Base-by-base conservation (phyloP, 2,329 filamentous ascomycete species). In the Dothiorella sarmentorum region DNA sequence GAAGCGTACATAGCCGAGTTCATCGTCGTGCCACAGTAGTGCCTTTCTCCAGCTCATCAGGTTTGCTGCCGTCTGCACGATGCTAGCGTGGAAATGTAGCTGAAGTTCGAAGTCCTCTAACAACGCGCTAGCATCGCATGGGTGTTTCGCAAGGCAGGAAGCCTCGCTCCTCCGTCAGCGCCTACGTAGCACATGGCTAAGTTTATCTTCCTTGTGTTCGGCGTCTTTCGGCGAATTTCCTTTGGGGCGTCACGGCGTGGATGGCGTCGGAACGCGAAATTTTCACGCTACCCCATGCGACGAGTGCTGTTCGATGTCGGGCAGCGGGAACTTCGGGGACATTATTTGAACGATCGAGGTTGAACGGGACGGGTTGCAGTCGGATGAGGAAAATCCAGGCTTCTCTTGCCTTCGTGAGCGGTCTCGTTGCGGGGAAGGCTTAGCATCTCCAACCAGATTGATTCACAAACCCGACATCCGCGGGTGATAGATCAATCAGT, bases 201-300 rank as follows among this genome's bases (percentile, higher is more conserved):
- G n/a, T n/a, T n/a, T n/a, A n/a, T n/a, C n/a, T n/a, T n/a, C n/a
- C n/a, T n/a, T n/a, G n/a, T n/a, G n/a, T 26, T 53, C 49, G 49
- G 49, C 49, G 49, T 22, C 49, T 53, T 53, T 53, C 49, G 49
- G 49, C 33, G 49, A 33, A 9, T 53, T 53, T 53, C 26, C 17
- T n/a, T 22, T 35, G 35, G 49, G 13, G 22, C 10, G n/a, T 17
- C 35, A 18, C 11, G 24, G 26, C 49, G 27, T 15, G 9, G 10
- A 7, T 29, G 10, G 49, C 49, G 35, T 18, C 49, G 49, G 49
- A 53, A 29, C 24, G 6, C 37, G 13, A 20, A 53, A 17, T 15
- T 24, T 24, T 11, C 43, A 33, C n/a, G 43, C 24, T 31, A 11
- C 18, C 26, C 15, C 31, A 3, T 9, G 35, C 35, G 15, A 20